Evolutionary conservation across 805 yeast genomes (phyloP), one percentile per base, ranked within the genome.

Genomic region (Pichia rugopelliculosa): DNA sequence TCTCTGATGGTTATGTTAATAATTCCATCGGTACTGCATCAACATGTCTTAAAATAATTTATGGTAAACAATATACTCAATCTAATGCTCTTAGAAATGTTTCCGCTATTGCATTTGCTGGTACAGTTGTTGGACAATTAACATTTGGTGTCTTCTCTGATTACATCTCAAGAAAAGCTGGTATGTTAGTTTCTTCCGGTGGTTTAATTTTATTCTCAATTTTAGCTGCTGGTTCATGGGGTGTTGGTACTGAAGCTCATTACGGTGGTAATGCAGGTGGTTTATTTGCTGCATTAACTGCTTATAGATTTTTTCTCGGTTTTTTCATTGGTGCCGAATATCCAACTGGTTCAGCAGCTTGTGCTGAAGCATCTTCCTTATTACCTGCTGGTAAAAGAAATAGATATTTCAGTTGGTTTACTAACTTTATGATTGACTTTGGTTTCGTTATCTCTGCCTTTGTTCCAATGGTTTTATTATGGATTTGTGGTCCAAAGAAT

Each of bases 321-420:
- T 72, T 87, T 54, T 95, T 90, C 58, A 86, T 91, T 57, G 98
- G 98, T 58, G 90, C 95, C 43, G 98, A 90, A 68, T 90, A 90
- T 62, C 96, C 96, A 41, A 84, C 95, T 13, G 90, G 96, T 40
- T 84, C 96, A 9, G 91, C 90, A 18, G 95, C 95, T 34, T 87
- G 95, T 56, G 89, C 96, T 25, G 97, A 90, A 66, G 93, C 95
- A 36, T 80, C 95, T 41, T 81, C 85, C 48, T 68, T 78, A 52
- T 70, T 89, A 56, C 86, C 90, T 17, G 74, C 79, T n/a, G 95
- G 95, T 49, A 74, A 76, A 51, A 83, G 97, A 71, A 88, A 90
- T 69, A 76, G 96, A 64, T 89, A 84, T 73, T 89, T 90, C 60
- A 76, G 82, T 47, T 80, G 89, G 86, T 90, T 89, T 67, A 89